Percentiles rank a stretch among this genome's conserved stretches.
phyloP scores from a whole-genome alignment of 2,329 filamentous ascomycete genomes.

The Microsporum canis region DNA sequence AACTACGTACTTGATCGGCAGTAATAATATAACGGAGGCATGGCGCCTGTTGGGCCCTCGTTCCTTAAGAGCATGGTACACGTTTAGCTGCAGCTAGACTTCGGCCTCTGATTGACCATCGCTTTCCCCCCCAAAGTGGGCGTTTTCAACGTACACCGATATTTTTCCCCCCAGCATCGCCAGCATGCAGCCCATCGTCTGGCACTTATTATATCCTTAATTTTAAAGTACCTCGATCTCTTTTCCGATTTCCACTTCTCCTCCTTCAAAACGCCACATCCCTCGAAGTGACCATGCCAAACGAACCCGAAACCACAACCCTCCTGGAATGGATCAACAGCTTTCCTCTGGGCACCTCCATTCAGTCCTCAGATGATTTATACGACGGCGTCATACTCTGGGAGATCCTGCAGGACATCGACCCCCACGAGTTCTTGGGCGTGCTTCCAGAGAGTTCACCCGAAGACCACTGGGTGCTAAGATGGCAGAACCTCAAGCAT shows the following conservation, averaged over 20 bases:
- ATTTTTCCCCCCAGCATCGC: constrained; percentile 6
- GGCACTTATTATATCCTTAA: background rate
- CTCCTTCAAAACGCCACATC: constrained; percentile 4
- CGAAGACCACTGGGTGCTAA: constrained; percentile 37
- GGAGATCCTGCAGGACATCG: constrained; percentile 40
- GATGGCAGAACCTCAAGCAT: constrained; percentile 40
- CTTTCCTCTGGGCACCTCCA: constrained; percentile 33
- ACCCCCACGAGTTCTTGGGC: constrained; percentile 38
- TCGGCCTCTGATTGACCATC: constrained; percentile 1
- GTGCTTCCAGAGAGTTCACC: constrained; percentile 36
- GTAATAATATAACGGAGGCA: background rate
- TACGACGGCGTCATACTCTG: constrained; percentile 37
- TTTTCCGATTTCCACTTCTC: background rate
- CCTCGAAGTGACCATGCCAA: constrained; percentile 29
- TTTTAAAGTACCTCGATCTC: background rate
- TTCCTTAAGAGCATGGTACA: background rate
- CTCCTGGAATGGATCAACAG: constrained; percentile 40
- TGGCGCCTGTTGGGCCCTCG: background rate
- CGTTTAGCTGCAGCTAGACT: constrained; percentile 3
- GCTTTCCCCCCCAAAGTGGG: constrained; percentile 1
- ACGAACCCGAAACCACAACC: constrained; percentile 36
- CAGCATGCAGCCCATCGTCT: constrained; percentile 3
- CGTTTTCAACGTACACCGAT: constrained; percentile 7
- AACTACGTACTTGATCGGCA: background rate
- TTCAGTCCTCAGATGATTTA: constrained; percentile 32